Conservation (phyloP, 1,139 yeast species). For the Candida sp. region DNA sequence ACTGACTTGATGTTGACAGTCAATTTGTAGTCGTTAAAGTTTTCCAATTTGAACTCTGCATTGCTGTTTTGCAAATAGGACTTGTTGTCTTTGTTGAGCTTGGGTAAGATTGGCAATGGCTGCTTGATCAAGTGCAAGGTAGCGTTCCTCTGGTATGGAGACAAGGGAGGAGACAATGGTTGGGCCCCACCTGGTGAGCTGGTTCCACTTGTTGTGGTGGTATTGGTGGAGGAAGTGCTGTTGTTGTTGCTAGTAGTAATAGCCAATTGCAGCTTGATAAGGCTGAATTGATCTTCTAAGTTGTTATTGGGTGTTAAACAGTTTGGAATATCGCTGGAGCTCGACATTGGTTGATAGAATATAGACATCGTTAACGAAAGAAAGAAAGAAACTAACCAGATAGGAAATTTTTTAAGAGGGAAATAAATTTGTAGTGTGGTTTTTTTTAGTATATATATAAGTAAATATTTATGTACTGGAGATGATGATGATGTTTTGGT, state of each 20-base stretch:
- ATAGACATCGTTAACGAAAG: constrained; percentile 23
- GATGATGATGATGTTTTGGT: not conserved
- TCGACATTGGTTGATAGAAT: constrained; percentile 34
- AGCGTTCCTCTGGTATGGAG: constrained; percentile 53
- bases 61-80: constrained; percentile 6
- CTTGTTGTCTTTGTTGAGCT: not conserved
- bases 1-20: constrained; percentile 51
- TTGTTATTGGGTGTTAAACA: constrained; percentile 38
- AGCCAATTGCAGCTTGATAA: not conserved
- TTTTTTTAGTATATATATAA: not conserved
- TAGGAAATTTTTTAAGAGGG: not conserved
- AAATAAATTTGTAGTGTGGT: not conserved
- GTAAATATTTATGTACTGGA: not conserved
- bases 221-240: not conserved
- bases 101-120: constrained; percentile 49
- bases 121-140: constrained; percentile 28
- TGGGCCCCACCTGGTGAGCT: constrained; percentile 7
- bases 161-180: constrained; percentile 66
- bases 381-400: not conserved
- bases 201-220: not conserved
- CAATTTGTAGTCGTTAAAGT: constrained; percentile 49
- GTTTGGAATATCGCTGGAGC: constrained; percentile 29
- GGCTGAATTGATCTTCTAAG: constrained; percentile 9
- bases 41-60: constrained; percentile 51
- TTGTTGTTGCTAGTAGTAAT: not conserved